A percentile compares a stretch with the other conserved stretches of the same genome.
These are phyloP conservation scores for Chenopodium album DNA, from an alignment of 148 eudicot genomes.

Conservation along the genomic window DNA sequence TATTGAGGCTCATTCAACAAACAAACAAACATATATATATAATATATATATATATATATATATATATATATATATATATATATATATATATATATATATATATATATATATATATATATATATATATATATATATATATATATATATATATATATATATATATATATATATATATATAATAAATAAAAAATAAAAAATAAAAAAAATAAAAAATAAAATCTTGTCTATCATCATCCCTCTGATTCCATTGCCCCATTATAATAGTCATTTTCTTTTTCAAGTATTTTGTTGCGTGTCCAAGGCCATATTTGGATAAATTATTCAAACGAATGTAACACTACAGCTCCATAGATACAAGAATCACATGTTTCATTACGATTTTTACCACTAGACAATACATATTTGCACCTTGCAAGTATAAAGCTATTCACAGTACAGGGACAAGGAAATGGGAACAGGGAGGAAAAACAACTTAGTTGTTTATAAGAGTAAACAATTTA, in stretches of 20 bases:
- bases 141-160: too few relatives aligned
- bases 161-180: too few relatives aligned
- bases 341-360: constrained; percentile 16
- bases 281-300: neutral
- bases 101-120: too few relatives aligned
- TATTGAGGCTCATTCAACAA: neutral
- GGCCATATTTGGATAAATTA: neutral
- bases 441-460: neutral
- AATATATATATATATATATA: too few relatives aligned
- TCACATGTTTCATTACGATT: neutral
- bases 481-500: constrained; percentile 8
- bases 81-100: too few relatives aligned
- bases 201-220: neutral
- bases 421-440: constrained; percentile 3
- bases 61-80: too few relatives aligned
- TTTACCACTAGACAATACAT: neutral
- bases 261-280: neutral
- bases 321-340: neutral
- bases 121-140: too few relatives aligned
- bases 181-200: too few relatives aligned
- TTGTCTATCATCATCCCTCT: neutral
- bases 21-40: neutral
- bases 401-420: constrained; percentile 11
- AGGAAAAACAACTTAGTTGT: neutral
- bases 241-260: neutral